phyloP scores from a whole-genome alignment of 228 moss, liverwort and hornwort species.

The Sphagnum magellanicum region DNA sequence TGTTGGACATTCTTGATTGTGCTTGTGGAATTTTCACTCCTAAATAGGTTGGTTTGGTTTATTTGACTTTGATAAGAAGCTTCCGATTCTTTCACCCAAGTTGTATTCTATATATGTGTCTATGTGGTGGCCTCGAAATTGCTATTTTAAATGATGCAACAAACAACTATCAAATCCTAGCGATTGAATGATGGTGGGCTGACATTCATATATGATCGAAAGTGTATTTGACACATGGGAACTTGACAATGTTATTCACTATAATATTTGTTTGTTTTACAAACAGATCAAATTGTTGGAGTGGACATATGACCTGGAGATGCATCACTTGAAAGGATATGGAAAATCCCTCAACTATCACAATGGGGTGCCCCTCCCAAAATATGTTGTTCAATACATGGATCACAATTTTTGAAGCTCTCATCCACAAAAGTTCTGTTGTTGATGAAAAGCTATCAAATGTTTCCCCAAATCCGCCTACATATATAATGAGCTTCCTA shows the following conservation, averaged over 20 bases:
- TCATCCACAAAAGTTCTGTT: conserved; percentile 67
- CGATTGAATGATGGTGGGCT: too few relatives aligned
- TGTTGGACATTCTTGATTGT: conserved; percentile 65
- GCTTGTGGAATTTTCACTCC: conserved; percentile 75
- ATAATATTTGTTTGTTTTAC: too few relatives aligned
- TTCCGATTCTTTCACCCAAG: too few relatives aligned
- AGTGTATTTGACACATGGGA: too few relatives aligned
- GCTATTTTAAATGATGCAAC: too few relatives aligned
- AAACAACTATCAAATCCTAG: too few relatives aligned
- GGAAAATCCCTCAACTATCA: conserved; percentile 76
- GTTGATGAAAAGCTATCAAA: conserved; percentile 11
- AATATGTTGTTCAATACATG: conserved; percentile 68
- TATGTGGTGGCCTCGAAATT: too few relatives aligned
- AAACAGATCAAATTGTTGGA: conserved; percentile 82
- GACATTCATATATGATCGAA: too few relatives aligned
- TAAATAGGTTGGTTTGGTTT: conserved; percentile 45
- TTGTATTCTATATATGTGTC: too few relatives aligned
- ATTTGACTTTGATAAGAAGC: background rate
- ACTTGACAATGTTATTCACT: too few relatives aligned
- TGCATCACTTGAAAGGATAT: conserved; percentile 83
- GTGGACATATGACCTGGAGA: conserved; percentile 75
- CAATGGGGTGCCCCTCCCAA: conserved; percentile 69
- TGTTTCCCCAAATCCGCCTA: conserved; percentile 12
- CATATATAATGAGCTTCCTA: conserved; percentile 79
- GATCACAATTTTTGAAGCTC: conserved; percentile 75